phyloP scores from a whole-genome alignment of 768 basidiomycete genomes.

The Exsudoporus frostii region DNA sequence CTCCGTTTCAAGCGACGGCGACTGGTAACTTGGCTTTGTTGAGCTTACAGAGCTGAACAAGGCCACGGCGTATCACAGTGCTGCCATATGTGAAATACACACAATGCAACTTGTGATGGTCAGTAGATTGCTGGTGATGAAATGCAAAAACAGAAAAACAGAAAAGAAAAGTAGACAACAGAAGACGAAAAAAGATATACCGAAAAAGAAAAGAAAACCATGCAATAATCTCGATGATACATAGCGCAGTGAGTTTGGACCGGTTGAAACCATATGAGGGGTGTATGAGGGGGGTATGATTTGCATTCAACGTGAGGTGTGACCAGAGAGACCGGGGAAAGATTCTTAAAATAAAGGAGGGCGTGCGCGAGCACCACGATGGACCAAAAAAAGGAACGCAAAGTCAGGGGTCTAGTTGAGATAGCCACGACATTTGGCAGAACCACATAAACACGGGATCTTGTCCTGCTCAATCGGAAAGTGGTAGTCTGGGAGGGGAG shows the following conservation, averaged over 20 bases:
- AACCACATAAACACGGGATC: conserved; percentile 90
- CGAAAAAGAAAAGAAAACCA: background rate
- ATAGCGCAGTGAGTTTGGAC: conserved; percentile 27
- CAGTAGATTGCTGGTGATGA: conserved; percentile 19
- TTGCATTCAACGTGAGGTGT: conserved; percentile 10
- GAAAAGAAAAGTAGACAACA: background rate
- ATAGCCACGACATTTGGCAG: conserved; percentile 88
- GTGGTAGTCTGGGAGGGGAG: conserved; percentile 74
- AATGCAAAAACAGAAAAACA: conserved; percentile 4
- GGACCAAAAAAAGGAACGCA: background rate
- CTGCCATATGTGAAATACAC: background rate
- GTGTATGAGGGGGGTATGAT: conserved; percentile 21
- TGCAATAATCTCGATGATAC: conserved; percentile 31
- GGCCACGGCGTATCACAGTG: background rate
- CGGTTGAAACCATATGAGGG: background rate
- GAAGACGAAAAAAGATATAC: background rate
- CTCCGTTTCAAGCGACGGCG: background rate
- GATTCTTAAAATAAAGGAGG: background rate
- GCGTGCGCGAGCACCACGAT: background rate
- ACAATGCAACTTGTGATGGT: background rate
- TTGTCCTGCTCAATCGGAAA: conserved; percentile 99
- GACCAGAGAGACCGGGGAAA: conserved; percentile 3
- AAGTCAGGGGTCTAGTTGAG: conserved; percentile 66
- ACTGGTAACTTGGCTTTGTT: too few relatives aligned
- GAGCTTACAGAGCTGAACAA: too few relatives aligned